Evolutionary conservation across 441 rosid species (phyloP), one percentile per base, ranked within the genome.

Genomic region (Pelargonium cotyledonis): DNA sequence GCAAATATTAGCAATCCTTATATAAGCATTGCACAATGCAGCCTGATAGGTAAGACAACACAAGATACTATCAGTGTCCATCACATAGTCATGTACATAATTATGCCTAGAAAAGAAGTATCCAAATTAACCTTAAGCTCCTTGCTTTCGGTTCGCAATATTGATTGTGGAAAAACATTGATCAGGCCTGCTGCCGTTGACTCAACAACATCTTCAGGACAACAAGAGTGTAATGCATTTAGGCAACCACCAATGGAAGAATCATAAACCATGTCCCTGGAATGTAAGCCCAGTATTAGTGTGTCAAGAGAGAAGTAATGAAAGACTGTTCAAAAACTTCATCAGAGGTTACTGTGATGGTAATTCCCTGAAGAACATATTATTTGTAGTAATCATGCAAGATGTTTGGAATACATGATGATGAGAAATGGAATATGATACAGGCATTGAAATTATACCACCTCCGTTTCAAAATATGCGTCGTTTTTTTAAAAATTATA

Each of bases 231-330:
- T 74, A 92, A 64, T 70, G 80, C 75, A 71, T 63, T 69, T 57
- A 95, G 96, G 86, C 97, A 92, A 77, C 81, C 82, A 70, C 95
- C 99, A 46, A 95, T 75, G 72, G 89, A 84, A 73, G 96, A 85
- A 85, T 95, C 99, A 82, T 92, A 95, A 19, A 53, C 80, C 57
- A 65, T 62, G 73, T 81, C 87, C 81, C 99, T 95, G 93, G 75
- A 78, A 81, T 75, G 72, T 2, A 78, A 74, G 65, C 67, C 77
- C 63, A 40, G 40, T 65, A 69, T 43, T 63, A 55, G 63, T 29
- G 41, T 14, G 29, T 53, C 58, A 71, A 8, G 65, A 8, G 6
- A 15, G 38, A 64, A 63, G 68, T 40, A 64, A 69, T 57, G 64
- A 67, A 61, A 47, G 53, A 65, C 0, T 8, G n/a, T 65, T 72